Evolutionary conservation across 192 early-diverging fungal genomes (phyloP).

Genomic region (Oehlia diaphana): DNA sequence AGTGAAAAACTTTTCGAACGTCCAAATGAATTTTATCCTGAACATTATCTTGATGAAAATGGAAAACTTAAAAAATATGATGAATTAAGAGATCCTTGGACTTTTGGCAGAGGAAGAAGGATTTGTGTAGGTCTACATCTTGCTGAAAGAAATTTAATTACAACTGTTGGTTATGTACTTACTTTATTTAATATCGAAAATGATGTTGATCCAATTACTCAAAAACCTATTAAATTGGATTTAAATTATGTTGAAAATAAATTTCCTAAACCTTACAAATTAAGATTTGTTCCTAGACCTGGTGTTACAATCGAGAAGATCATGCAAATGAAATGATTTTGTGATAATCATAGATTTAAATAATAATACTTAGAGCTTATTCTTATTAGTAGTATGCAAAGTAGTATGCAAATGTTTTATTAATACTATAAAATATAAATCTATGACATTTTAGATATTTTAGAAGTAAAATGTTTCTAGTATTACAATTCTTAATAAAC

Average conservation of each 20-base stretch:
- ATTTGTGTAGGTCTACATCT: neutral
- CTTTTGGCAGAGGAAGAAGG: neutral
- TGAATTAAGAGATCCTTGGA: neutral
- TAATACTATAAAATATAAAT: no score
- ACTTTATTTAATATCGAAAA: neutral
- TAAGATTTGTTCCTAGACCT: constrained; percentile 5
- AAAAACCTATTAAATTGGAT: neutral
- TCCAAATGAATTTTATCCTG: constrained; percentile 7
- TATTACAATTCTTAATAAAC: no score
- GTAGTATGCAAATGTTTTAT: no score
- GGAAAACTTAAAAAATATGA: constrained; percentile 8
- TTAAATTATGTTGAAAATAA: neutral
- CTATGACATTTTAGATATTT: no score
- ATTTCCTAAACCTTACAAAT: neutral
- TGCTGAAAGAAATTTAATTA: neutral
- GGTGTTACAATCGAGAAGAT: no score
- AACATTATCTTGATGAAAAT: constrained; percentile 1
- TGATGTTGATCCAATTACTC: neutral
- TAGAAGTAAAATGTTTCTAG: no score
- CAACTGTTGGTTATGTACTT: neutral
- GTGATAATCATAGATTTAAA: no score
- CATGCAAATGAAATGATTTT: no score
- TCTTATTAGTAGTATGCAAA: no score
- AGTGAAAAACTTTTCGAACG: neutral
- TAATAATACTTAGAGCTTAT: no score